Conservation (phyloP, 129 eudicot genomes). For the Pittosporum tobira region DNA sequence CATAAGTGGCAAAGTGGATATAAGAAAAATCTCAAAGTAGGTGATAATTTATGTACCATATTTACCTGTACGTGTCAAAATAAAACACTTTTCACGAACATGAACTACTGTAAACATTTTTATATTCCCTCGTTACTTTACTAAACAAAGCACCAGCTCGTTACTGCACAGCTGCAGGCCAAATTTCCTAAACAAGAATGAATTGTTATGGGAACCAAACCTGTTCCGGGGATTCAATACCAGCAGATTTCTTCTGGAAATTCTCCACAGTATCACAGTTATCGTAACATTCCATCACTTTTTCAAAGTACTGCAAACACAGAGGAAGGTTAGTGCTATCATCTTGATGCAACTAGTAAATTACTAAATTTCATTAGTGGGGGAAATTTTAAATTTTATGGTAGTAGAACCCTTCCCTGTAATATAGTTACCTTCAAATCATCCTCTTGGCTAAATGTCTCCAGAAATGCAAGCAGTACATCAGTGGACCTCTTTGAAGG, state of each 20-base stretch:
- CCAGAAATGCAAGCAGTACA: slow-evolving; percentile 50
- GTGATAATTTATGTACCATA: too few species aligned
- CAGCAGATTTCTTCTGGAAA: slow-evolving; percentile 34
- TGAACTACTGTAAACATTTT: too few species aligned
- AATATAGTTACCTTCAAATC: slow-evolving; percentile 45
- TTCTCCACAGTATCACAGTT: slow-evolving; percentile 37
- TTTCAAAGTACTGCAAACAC: slow-evolving; percentile 49
- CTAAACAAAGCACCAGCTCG: too few species aligned
- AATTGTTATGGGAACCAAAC: slow-evolving; percentile 21
- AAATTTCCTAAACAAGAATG: not conserved
- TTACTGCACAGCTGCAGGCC: not conserved
- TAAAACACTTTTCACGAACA: too few species aligned
- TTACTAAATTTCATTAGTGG: not conserved
- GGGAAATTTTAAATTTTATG: not conserved
- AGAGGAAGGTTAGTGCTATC: not conserved
- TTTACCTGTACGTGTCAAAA: too few species aligned
- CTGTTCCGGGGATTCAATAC: slow-evolving; percentile 69
- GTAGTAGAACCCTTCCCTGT: not conserved
- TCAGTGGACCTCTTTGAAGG: slow-evolving; percentile 65
- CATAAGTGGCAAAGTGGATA: too few species aligned
- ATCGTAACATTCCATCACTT: slow-evolving; percentile 36
- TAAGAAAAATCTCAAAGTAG: too few species aligned
- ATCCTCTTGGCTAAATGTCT: slow-evolving; percentile 46
- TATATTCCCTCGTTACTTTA: too few species aligned
- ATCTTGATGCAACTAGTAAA: not conserved